Percentiles rank a stretch among this genome's conserved stretches.
Evolutionary conservation across 345 rosid species (phyloP).

Genomic region (Iberis pinnata): DNA sequence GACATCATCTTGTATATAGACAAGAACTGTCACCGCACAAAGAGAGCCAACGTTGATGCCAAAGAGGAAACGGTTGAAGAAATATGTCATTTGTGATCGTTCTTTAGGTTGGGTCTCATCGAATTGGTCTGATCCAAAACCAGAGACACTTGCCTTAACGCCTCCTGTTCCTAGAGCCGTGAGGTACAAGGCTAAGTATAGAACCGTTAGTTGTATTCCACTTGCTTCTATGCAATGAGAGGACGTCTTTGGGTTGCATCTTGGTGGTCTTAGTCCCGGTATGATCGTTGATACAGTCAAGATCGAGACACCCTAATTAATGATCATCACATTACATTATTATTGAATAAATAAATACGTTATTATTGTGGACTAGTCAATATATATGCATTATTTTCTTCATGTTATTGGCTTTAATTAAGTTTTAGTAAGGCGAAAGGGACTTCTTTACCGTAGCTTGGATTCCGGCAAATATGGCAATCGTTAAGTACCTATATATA

Average conservation of each 20-base stretch:
- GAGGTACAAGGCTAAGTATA: slow-evolving; percentile 69
- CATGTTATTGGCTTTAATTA: slow-evolving; percentile 11
- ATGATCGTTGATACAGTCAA: slow-evolving; percentile 70
- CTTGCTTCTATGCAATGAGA: slow-evolving; percentile 52
- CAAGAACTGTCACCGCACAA: slow-evolving; percentile 71
- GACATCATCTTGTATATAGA: slow-evolving; percentile 76
- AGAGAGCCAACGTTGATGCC: slow-evolving; percentile 79
- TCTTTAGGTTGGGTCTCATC: slow-evolving; percentile 64
- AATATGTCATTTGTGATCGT: slow-evolving; percentile 53
- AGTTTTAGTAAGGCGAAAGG: slow-evolving; percentile 11
- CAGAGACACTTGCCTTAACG: slow-evolving; percentile 89
- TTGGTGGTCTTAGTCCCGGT: slow-evolving; percentile 79
- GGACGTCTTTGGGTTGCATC: slow-evolving; percentile 37
- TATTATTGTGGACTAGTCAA: slow-evolving; percentile 13
- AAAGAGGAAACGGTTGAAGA: slow-evolving; percentile 96
- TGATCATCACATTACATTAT: neutral
- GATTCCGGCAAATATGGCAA: slow-evolving; percentile 73
- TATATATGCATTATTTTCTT: neutral
- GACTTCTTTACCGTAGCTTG: slow-evolving; percentile 60
- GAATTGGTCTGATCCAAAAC: slow-evolving; percentile 94
- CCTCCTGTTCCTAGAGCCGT: slow-evolving; percentile 95
- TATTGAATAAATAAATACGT: neutral
- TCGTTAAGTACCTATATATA: slow-evolving; percentile 72
- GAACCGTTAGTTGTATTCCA: slow-evolving; percentile 49
- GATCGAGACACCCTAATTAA: slow-evolving; percentile 63